Evolutionary conservation across 805 yeast genomes (phyloP), one percentile per base, ranked within the genome.

Genomic region (Lachancea meyersii): DNA sequence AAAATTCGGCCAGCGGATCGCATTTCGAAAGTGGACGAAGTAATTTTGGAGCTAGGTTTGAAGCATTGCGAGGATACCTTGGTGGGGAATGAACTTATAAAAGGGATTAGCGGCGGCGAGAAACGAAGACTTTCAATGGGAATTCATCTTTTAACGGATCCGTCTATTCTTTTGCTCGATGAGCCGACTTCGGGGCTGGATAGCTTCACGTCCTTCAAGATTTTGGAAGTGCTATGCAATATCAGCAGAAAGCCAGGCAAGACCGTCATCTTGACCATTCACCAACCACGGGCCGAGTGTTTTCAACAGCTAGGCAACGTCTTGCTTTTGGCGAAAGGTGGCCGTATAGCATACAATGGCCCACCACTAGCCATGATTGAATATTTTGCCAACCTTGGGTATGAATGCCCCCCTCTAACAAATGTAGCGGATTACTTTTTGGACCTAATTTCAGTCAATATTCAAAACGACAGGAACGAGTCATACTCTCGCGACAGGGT

Each of bases 101-200:
- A 80, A 54, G 87, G 87, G 26, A 75, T 91, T 11, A 83, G 93
- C 14, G 96, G 96, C 14, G 96, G 96, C 50, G 96, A 88, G 55
- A 86, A 87, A 60, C 70, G 95, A 53, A 70, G 95, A 50, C 82
- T 87, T 0, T 80, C 91, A 0, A 85, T 87, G 60, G 91, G 89
- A 2, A 74, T 85, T 34, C 95, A 86, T 57, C 65, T 87, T 27
- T 64, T 87, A 31, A 78, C 80, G 45, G 78, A 78, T 44, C 91
- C 94, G 0, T 78, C 79, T 44, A 70, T 87, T 30, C 58, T 87
- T 27, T 71, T 87, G 38, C 61, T 87, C 19, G 96, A 87, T 61
- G 96, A 87, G 55, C 95, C 96, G 2, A 87, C 95, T 0, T 84
- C 94, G 4, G 96, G 96, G 0, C 69, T 87, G 20, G 96, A 87